phyloP scores from a whole-genome alignment of 2,329 filamentous ascomycete species.

The Raffaelea arxii region DNA sequence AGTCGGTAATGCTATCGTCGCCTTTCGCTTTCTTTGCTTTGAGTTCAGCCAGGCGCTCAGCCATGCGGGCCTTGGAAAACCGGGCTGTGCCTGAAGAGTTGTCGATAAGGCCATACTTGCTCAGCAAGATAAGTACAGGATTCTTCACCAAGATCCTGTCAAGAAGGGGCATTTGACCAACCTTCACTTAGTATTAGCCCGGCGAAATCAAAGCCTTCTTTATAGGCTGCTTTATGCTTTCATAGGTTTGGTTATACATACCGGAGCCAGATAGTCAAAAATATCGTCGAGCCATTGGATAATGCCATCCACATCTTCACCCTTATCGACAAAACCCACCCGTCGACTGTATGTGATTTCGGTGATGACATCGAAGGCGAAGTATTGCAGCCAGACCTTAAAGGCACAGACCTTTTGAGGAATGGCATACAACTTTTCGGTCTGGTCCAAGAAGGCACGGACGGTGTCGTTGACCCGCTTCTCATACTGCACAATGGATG shows the following conservation, averaged over 20 bases:
- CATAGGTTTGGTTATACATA: slow-evolving; percentile 14
- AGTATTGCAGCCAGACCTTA: slow-evolving; percentile 33
- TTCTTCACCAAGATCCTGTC: slow-evolving; percentile 18
- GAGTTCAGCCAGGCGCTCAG: slow-evolving; percentile 1
- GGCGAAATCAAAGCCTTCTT: no score
- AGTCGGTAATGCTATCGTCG: background rate
- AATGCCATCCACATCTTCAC: slow-evolving; percentile 35
- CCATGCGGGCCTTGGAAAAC: slow-evolving; percentile 14
- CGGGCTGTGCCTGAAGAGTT: slow-evolving; percentile 19
- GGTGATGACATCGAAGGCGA: slow-evolving; percentile 43
- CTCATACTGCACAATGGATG: slow-evolving; percentile 35
- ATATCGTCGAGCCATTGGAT: slow-evolving; percentile 19
- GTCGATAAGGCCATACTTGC: slow-evolving; percentile 23
- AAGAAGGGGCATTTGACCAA: slow-evolving; percentile 17
- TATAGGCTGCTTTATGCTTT: no score
- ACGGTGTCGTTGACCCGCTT: slow-evolving; percentile 36
- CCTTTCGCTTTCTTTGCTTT: background rate
- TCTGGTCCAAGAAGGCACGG: slow-evolving; percentile 28
- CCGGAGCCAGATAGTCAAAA: slow-evolving; percentile 18
- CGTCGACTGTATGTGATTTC: slow-evolving; percentile 36
- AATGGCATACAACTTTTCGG: slow-evolving; percentile 22
- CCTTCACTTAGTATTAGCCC: no score
- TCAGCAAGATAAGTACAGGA: slow-evolving; percentile 16
- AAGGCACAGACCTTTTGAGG: slow-evolving; percentile 24
- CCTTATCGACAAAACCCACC: slow-evolving; percentile 33